Evolutionary conservation across 176 grass and related monocot species (phyloP), one percentile per base, ranked within the genome.

Genomic region (Saccharum officinarum): DNA sequence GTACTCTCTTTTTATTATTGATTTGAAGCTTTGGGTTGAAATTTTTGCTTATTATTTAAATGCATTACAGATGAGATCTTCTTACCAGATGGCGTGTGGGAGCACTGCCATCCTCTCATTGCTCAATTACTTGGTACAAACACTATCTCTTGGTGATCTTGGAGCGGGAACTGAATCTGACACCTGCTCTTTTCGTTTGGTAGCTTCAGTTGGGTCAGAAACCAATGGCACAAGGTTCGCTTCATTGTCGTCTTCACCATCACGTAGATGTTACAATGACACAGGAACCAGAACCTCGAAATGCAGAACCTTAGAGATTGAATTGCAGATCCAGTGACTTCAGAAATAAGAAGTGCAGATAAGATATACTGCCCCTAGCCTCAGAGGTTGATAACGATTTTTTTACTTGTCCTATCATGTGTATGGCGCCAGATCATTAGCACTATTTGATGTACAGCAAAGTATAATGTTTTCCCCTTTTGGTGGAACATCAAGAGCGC

Each of bases 201-300:
- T 49, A 49, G 46, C 66, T 84, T 80, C 81, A 66, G 34, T 46
- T 63, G 36, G 55, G 55, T 42, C 67, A 52, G 23, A 73, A 79
- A 40, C 17, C 59, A 46, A 46, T 14, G 44, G 4, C 44, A 46
- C 42, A 36, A 3, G 44, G 45, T 55, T 65, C 14, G 8, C 39
- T 71, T 79, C 75, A 60, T 70, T 15, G 5, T 80, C 20, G 0
- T 72, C 41, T 71, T 86, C 84, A 65, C 38, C 76, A 7, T 61
- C 38, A 30, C 14, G 4, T 73, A 11, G 17, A 38, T 39, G 14
- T 49, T 49, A 18, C 17, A 65, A 74, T 8, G 44, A 44, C 11
- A 45, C 40, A 10, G 31, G 11, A 44, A 46, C 45, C 3, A 4
- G 45, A 46, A 46, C 75, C 6, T 47, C 3, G 8, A 59, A 22